A percentile compares a stretch with the other conserved stretches of the same genome.
Evolutionary conservation across 164 flowering plant species (phyloP).

Genomic region (Echeveria elegans): DNA sequence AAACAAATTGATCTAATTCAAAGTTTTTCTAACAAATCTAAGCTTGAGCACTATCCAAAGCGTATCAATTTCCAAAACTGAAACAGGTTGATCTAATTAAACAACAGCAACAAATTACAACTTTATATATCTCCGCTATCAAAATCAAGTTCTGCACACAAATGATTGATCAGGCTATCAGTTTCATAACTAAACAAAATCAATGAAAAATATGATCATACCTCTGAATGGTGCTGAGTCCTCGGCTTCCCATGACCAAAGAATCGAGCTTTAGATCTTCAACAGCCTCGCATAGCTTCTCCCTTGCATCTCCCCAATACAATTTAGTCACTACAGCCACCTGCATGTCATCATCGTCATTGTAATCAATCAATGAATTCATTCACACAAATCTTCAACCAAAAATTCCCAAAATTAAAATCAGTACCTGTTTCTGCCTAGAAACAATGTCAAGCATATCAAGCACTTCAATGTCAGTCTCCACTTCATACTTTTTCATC

Average conservation of each 20-base stretch:
- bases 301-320: slow-evolving; percentile 73
- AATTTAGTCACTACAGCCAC: slow-evolving; percentile 46
- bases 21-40: background rate
- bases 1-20: background rate
- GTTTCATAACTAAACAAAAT: too few species aligned
- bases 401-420: background rate
- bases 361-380: too few species aligned
- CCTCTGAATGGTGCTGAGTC: slow-evolving; percentile 35
- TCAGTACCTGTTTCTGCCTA: slow-evolving; percentile 48
- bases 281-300: slow-evolving; percentile 28
- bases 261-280: slow-evolving; percentile 40
- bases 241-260: slow-evolving; percentile 47
- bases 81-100: too few species aligned
- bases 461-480: slow-evolving; percentile 48
- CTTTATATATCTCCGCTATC: too few species aligned
- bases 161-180: background rate
- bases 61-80: too few species aligned
- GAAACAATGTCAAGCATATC: slow-evolving; percentile 50
- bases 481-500: slow-evolving; percentile 39
- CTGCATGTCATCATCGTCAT: slow-evolving; percentile 21
- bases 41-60: background rate
- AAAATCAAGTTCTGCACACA: too few species aligned
- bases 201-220: slow-evolving; percentile 12
- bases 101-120: too few species aligned
- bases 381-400: background rate